Evolutionary conservation across 2,329 filamentous ascomycete genomes (phyloP), one percentile per base, ranked within the genome.

Genomic region (Xylariaceae sp.): DNA sequence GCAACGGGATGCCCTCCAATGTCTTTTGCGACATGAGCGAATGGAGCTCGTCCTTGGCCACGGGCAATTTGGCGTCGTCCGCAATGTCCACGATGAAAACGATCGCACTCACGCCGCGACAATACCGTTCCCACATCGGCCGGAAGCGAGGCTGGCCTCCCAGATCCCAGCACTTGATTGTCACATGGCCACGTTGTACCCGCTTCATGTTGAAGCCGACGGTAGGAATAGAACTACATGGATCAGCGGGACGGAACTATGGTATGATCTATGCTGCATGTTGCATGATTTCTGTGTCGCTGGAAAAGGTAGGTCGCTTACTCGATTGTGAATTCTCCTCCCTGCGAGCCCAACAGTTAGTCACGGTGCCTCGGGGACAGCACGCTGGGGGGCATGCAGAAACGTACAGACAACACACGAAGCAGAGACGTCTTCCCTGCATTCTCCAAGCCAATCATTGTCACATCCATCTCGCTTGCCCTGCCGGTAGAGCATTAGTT

Each of bases 401-500:
- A 59, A 58, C 93, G 84, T 87, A 99, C 94, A 80, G 93, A 92
- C 69, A 99, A 82, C 70, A 97, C 93, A 69, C 92, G 85, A 74
- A 99, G 81, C 72, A 99, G 77, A 63, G 93, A 97, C 45, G 94
- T 97, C 80, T 99, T 99, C 72, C 94, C 94, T 61, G 94, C 94
- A 78, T 97, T 97, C 74, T 99, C 94, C 73, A 99, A 80, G 23
- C 94, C 94, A 74, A 99, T 93, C 88, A 99, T 96, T 68, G 94
- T 97, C 73, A 99, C 93, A 78, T 99, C 94, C 92, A 99, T 97
- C 80, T 99, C 94, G 67, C 92, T 96, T 68, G 93, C 92, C 94
- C 93, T 97, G 66, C 63, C 59, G 55, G 41, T 45, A 57, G 64
- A 65, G 66, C 60, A 67, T 65, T 50, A 63, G 56, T 59, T 45